Evolutionary conservation across 148 eudicot genomes (phyloP), one percentile per base, ranked within the genome.

Genomic region (Cornus kousa): DNA sequence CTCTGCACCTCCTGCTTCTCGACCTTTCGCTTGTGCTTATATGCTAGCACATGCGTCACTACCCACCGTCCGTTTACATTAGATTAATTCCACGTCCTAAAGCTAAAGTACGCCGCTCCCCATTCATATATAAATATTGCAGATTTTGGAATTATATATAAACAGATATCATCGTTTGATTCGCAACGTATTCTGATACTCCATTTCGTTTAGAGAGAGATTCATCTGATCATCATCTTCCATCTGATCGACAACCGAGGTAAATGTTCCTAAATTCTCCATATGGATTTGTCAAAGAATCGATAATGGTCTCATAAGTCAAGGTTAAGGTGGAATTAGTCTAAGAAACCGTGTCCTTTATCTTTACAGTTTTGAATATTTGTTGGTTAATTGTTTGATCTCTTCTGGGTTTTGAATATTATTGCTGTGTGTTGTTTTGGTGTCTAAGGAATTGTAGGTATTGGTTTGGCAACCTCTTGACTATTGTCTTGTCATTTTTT

Each of bases 1-100:
- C 23, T 4, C 24, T 4, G 5, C 66, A 3, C 66, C 23, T n/a
- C 23, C 66, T 62, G 66, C 66, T 19, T 62, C 66, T 62, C 9
- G 66, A 62, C 1, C 19, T n/a, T n/a, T 62, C 66, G 24, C 32
- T 23, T 55, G 76, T 73, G 22, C 32, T 3, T 48, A 7, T 60
- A 16, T 69, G 81, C 28, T 28, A 78, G 81, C 76, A 43, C 43
- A 8, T 64, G 13, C 62, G 75, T 72, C 32, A 37, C 22, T 73
- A 32, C 28, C 46, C 65, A 48, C 70, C 24, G 9, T 46, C 76
- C 31, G 70, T 65, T 75, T 59, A 43, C 70, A 39, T 22, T 7
- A 75, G 68, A 37, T 5, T n/a, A 1, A 8, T 22, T 10, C 60
- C 3, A 12, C 22, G 19, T 43, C 8, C 19, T 7, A 65, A 64